Percentiles rank a stretch among this genome's conserved stretches.
Conservation (phyloP, 306 rosid species). For the Styphnolobium japonicum region DNA sequence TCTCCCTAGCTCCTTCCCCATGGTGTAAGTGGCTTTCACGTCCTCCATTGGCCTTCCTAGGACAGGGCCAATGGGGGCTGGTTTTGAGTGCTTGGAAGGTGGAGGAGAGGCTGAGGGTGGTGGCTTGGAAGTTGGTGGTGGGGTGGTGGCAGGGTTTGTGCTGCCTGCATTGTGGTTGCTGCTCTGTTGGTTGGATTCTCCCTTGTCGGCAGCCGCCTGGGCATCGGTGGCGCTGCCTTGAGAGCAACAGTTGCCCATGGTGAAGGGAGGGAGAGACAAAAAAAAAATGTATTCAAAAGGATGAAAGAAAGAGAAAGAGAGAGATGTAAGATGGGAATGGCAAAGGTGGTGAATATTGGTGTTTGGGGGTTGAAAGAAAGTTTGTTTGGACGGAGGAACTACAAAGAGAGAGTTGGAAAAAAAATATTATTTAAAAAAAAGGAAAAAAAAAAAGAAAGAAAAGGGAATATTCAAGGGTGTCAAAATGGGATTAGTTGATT, state of each 20-base stretch:
- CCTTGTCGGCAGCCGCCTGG: conserved; percentile 30
- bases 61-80: conserved; percentile 51
- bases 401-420: background rate
- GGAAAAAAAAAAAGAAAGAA: background rate
- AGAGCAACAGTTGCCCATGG: conserved; percentile 98
- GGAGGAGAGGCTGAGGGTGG: conserved; percentile 28
- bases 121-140: conserved; percentile 8
- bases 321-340: conserved; percentile 21
- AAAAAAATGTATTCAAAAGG: background rate
- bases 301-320: conserved; percentile 9
- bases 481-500: conserved; percentile 16
- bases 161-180: background rate
- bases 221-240: conserved; percentile 44
- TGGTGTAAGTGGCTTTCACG: conserved; percentile 47
- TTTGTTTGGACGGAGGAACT: conserved; percentile 2
- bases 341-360: conserved; percentile 39
- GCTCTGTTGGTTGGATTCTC: conserved; percentile 16
- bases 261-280: conserved; percentile 21
- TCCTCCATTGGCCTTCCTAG: conserved; percentile 82
- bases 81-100: conserved; percentile 34
- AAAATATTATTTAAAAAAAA: background rate
- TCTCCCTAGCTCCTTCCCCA: conserved; percentile 89
- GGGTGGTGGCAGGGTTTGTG: background rate
- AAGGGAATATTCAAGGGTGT: conserved; percentile 10
- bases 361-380: conserved; percentile 45